Percentiles rank a stretch among this genome's conserved stretches.
Evolutionary conservation across 495 filamentous ascomycete species (phyloP).

Genomic region (Talaromyces thailandensis): DNA sequence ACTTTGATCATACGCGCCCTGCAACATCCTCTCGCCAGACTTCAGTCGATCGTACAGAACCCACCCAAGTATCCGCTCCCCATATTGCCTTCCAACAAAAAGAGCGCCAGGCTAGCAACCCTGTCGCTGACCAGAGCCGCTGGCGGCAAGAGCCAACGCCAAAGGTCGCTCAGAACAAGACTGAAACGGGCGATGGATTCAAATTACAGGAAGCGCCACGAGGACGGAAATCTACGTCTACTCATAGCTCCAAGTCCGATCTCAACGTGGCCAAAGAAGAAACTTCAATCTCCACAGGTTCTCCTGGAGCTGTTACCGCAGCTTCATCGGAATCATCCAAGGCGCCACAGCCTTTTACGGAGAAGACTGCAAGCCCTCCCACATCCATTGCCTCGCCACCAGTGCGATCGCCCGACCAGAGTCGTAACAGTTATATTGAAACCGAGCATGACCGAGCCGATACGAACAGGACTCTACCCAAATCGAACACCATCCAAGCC

Average conservation of each 20-base stretch:
- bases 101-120: constrained; percentile 46
- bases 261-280: constrained; percentile 21
- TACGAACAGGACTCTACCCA: constrained; percentile 21
- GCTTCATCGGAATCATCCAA: constrained; percentile 14
- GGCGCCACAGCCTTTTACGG: constrained; percentile 4
- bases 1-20: constrained; percentile 31
- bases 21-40: constrained; percentile 23
- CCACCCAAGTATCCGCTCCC: constrained; percentile 46
- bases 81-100: constrained; percentile 93
- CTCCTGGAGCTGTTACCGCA: constrained; percentile 16
- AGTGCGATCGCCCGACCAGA: neutral
- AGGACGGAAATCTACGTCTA: constrained; percentile 51
- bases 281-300: constrained; percentile 26
- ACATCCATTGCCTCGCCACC: constrained; percentile 17
- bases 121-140: constrained; percentile 21
- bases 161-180: neutral
- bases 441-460: neutral
- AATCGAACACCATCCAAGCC: constrained; percentile 16
- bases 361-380: constrained; percentile 9
- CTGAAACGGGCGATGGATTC: constrained; percentile 45
- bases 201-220: constrained; percentile 69
- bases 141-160: constrained; percentile 30
- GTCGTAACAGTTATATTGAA: neutral
- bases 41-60: constrained; percentile 16
- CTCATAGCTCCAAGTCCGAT: constrained; percentile 56